Percentiles rank a stretch among this genome's conserved stretches.
These are phyloP conservation scores for Blastobotrys elegans DNA, from an alignment of 1,139 yeast species.

Conservation along the genomic window DNA sequence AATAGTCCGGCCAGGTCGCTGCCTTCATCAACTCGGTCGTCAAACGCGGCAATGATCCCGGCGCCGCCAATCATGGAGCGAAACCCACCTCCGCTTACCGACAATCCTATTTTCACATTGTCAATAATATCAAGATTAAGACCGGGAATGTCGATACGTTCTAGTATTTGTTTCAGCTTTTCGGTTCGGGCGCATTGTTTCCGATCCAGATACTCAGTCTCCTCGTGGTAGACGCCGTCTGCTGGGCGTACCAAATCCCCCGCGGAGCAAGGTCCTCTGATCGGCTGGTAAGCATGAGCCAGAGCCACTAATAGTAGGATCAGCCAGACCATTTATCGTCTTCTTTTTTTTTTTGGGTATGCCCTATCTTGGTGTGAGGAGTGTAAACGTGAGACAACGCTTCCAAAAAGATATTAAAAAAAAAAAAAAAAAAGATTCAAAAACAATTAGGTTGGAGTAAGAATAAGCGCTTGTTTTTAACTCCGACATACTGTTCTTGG, in stretches of 20 bases:
- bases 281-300: constrained; percentile 8
- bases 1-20: constrained; percentile 70
- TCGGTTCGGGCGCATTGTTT: constrained; percentile 2
- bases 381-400: no score
- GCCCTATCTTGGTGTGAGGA: no score
- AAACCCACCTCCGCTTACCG: constrained; percentile 82
- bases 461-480: no score
- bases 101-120: constrained; percentile 45
- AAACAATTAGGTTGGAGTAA: no score
- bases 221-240: constrained; percentile 2
- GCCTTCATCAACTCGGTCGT: constrained; percentile 56
- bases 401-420: no score
- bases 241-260: constrained; percentile 7
- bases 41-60: constrained; percentile 71
- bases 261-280: constrained; percentile 4
- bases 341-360: no score
- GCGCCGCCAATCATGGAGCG: constrained; percentile 80
- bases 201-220: constrained; percentile 3
- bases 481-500: no score
- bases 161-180: background rate
- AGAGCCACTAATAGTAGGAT: no score
- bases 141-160: constrained; percentile 1
- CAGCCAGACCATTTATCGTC: no score
- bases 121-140: background rate
- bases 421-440: no score